Evolutionary conservation across 2,329 filamentous ascomycete species (phyloP).

Genomic region (Karstenula rhodostoma): DNA sequence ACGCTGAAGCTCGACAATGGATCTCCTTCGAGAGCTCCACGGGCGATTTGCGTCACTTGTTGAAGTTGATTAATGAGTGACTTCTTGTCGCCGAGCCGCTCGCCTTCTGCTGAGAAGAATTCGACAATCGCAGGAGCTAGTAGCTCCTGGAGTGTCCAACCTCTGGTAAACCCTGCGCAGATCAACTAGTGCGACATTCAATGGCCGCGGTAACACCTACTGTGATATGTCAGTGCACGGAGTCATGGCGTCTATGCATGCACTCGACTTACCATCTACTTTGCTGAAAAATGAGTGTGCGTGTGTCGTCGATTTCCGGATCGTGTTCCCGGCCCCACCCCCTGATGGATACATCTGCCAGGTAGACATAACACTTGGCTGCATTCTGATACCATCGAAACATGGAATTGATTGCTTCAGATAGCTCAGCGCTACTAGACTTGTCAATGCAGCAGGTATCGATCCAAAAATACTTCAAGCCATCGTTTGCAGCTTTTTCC

Average conservation of each 20-base stretch:
- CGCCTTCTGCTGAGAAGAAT: slow-evolving; percentile 12
- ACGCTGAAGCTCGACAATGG: slow-evolving; percentile 10
- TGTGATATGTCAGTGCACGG: neutral
- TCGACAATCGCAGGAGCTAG: slow-evolving; percentile 11
- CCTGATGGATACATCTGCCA: slow-evolving; percentile 10
- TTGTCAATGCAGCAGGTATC: slow-evolving; percentile 6
- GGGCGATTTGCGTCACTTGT: slow-evolving; percentile 14
- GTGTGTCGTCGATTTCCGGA: neutral
- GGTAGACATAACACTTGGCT: slow-evolving; percentile 11
- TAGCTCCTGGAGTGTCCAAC: slow-evolving; percentile 5
- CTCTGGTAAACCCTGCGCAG: neutral
- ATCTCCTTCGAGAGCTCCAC: neutral
- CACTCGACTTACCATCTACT: neutral
- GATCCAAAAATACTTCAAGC: slow-evolving; percentile 11
- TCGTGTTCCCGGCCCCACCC: neutral
- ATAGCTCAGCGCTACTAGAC: neutral
- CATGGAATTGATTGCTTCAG: neutral
- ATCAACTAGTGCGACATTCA: neutral
- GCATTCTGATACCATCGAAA: slow-evolving; percentile 12
- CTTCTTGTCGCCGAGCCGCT: neutral
- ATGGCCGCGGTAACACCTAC: neutral
- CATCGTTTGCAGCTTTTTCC: slow-evolving; percentile 4
- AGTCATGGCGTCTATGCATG: neutral
- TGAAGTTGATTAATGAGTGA: slow-evolving; percentile 7
- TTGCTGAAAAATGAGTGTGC: neutral